phyloP scores from a whole-genome alignment of 805 yeast genomes.

The Kodamaea lidongshanica region DNA sequence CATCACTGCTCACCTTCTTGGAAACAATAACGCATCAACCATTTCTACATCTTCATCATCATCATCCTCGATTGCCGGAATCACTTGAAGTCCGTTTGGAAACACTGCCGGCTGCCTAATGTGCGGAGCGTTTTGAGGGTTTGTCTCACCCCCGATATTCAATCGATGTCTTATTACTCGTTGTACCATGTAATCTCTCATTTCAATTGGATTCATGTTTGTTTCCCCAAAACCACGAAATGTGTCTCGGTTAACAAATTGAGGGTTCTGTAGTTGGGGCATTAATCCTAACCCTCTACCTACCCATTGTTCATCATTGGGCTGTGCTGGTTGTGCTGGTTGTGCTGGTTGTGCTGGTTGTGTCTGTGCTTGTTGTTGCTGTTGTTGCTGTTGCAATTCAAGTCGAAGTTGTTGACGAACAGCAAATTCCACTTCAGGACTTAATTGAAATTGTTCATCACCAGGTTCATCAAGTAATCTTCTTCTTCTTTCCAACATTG shows the following conservation, averaged over 20 bases:
- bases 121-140: slow-evolving; percentile 35
- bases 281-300: slow-evolving; percentile 20
- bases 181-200: slow-evolving; percentile 22
- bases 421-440: too few species aligned
- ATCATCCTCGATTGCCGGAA: slow-evolving; percentile 19
- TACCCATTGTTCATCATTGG: slow-evolving; percentile 19
- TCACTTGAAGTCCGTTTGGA: slow-evolving; percentile 21
- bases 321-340: neutral
- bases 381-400: slow-evolving; percentile 2
- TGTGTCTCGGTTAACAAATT: slow-evolving; percentile 26
- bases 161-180: slow-evolving; percentile 4
- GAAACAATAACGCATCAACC: slow-evolving; percentile 22
- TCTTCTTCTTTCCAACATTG: slow-evolving; percentile 24
- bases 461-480: slow-evolving; percentile 18
- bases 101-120: slow-evolving; percentile 38
- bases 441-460: too few species aligned
- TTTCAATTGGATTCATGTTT: slow-evolving; percentile 25
- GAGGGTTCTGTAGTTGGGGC: slow-evolving; percentile 9
- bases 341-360: slow-evolving; percentile 3
- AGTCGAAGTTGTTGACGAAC: too few species aligned
- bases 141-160: slow-evolving; percentile 4
- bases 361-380: slow-evolving; percentile 3
- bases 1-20: too few species aligned
- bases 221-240: slow-evolving; percentile 26
- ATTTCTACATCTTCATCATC: slow-evolving; percentile 28